Conservation (phyloP, 2,329 filamentous ascomycete species). For the Penicillium sp. region DNA sequence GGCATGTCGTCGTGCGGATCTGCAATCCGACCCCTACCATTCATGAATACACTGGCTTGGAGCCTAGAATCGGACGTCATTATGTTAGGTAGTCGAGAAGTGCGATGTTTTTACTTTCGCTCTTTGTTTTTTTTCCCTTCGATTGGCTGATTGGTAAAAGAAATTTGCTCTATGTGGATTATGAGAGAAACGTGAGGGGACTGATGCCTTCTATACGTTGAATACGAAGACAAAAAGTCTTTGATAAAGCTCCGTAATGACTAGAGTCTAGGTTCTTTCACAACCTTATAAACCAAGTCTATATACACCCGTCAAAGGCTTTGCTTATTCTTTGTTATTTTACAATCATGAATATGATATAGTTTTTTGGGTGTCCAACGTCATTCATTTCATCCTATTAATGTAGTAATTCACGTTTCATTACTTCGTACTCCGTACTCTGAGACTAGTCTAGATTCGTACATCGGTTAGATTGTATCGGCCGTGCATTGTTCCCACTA, state of each 20-base stretch:
- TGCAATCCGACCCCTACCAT: not conserved
- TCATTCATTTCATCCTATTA: not conserved
- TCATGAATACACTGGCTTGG: constrained; percentile 1
- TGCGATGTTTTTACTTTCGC: not conserved
- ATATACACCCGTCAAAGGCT: not conserved
- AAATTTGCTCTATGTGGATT: not conserved
- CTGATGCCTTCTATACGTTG: not conserved
- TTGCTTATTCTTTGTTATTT: not conserved
- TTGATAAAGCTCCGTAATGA: not conserved
- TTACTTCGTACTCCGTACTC: not conserved
- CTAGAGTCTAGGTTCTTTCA: too few species aligned
- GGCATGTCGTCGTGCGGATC: not conserved
- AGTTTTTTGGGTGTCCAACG: not conserved
- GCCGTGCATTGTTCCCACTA: not conserved
- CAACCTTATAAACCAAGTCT: not conserved
- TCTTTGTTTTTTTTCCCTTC: not conserved
- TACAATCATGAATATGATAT: not conserved
- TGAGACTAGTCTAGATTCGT: not conserved
- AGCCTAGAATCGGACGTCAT: not conserved
- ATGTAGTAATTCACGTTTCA: not conserved
- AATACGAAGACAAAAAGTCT: not conserved
- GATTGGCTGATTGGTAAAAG: not conserved
- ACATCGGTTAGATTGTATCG: not conserved
- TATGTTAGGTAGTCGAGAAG: not conserved
- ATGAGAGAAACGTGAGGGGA: not conserved